A percentile compares a stretch with the other conserved stretches of the same genome.
These are phyloP conservation scores for Yarrowia deformans DNA, from an alignment of 805 yeast species.

Conservation along the genomic window DNA sequence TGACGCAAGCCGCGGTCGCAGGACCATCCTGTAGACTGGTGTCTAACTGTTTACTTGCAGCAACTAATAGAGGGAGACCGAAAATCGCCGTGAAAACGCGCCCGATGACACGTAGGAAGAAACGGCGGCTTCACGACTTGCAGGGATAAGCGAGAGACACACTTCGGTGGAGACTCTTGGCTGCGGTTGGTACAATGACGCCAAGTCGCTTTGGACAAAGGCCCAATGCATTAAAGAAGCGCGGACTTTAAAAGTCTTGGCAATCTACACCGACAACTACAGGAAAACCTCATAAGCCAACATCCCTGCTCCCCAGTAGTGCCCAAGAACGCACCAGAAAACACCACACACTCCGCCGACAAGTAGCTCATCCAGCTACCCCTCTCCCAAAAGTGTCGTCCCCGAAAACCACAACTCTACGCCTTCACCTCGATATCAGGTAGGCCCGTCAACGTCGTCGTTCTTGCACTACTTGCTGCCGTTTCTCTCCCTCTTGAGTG, in stretches of 20 bases:
- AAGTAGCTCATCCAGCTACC: slow-evolving; percentile 21
- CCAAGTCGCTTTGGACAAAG: slow-evolving; percentile 22
- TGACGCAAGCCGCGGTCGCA: slow-evolving; percentile 28
- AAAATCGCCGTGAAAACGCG: not conserved
- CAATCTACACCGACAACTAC: slow-evolving; percentile 12
- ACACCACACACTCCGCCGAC: slow-evolving; percentile 6
- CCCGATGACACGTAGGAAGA: not conserved
- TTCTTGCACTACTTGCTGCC: slow-evolving; percentile 3
- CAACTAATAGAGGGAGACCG: not conserved
- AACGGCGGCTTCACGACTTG: not conserved
- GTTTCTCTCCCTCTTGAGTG: not conserved
- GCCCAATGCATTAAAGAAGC: slow-evolving; percentile 29
- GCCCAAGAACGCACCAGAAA: not conserved
- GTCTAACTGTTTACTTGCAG: not conserved
- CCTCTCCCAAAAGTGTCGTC: slow-evolving; percentile 36
- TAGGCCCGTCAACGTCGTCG: slow-evolving; percentile 16
- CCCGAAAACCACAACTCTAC: slow-evolving; percentile 15
- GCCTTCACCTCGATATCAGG: slow-evolving; percentile 38
- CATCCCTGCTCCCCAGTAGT: not conserved
- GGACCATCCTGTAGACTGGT: slow-evolving; percentile 2
- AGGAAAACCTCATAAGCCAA: slow-evolving; percentile 5
- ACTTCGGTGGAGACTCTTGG: slow-evolving; percentile 23
- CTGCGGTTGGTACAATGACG: slow-evolving; percentile 8
- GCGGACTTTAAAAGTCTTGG: slow-evolving; percentile 34
- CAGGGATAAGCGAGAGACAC: not conserved